Evolutionary conservation across 768 basidiomycete genomes (phyloP).

Genomic region (Boletus fagicola): DNA sequence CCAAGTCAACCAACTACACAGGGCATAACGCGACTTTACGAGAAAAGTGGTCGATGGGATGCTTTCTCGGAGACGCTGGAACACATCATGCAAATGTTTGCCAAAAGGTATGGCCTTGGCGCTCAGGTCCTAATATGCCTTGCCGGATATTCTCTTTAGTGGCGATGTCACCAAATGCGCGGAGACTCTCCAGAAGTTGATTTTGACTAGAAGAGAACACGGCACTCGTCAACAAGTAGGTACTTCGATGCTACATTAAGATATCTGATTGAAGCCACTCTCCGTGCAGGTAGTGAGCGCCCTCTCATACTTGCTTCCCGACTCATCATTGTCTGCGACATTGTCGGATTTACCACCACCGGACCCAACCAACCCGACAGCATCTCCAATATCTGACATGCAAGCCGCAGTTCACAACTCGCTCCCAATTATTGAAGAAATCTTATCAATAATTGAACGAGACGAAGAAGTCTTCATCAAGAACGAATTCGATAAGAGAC

Average conservation of each 20-base stretch:
- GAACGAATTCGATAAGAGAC: constrained; percentile 72
- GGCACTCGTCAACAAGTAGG: constrained; percentile 61
- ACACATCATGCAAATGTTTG: constrained; percentile 56
- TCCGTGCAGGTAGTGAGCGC: constrained; percentile 58
- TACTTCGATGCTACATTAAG: not conserved
- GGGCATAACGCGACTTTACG: constrained; percentile 76
- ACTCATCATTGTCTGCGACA: constrained; percentile 59
- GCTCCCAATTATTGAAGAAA: constrained; percentile 70
- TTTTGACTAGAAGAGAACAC: constrained; percentile 58
- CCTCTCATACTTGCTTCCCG: constrained; percentile 70
- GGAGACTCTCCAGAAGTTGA: constrained; percentile 73
- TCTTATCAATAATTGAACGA: constrained; percentile 59
- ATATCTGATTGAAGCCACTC: not conserved
- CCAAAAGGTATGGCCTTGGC: constrained; percentile 48
- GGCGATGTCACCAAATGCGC: constrained; percentile 78
- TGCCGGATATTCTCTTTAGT: constrained; percentile 38
- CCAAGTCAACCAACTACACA: constrained; percentile 37
- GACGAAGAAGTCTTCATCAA: constrained; percentile 57
- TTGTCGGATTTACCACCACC: constrained; percentile 70
- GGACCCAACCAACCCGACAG: constrained; percentile 70
- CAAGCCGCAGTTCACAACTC: constrained; percentile 69
- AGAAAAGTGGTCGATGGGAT: constrained; percentile 58
- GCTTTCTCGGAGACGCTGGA: constrained; percentile 52
- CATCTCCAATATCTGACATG: constrained; percentile 53
- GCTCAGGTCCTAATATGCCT: not conserved